Percentiles rank a stretch among this genome's conserved stretches.
These are phyloP conservation scores for Hordeum vulgare DNA, from an alignment of 176 grass and related monocot genomes.

Conservation along the genomic window DNA sequence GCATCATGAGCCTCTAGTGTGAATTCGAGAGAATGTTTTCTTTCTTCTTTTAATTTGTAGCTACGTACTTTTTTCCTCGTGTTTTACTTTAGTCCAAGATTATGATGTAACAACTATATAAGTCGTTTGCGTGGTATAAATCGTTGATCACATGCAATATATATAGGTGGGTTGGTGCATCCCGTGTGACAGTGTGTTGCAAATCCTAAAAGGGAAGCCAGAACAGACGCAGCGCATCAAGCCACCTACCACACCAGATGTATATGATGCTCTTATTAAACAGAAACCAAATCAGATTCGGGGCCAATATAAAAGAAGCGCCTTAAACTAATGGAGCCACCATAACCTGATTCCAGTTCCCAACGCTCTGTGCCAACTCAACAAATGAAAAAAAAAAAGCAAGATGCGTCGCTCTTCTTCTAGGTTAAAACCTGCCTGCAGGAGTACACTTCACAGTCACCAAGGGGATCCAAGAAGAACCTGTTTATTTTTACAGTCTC, in stretches of 20 bases:
- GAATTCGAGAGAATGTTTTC: too few relatives aligned
- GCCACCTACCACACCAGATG: conserved; percentile 31
- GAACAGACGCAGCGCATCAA: conserved; percentile 16
- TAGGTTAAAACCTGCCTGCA: conserved; percentile 21
- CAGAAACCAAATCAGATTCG: conserved; percentile 38
- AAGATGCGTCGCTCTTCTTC: neutral
- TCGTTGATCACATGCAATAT: conserved; percentile 38
- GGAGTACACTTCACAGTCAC: neutral
- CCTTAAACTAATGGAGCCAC: conserved; percentile 9
- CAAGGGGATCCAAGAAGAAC: conserved; percentile 17
- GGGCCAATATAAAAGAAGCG: neutral
- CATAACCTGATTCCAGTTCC: neutral
- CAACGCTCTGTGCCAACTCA: neutral
- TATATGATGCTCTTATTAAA: conserved; percentile 3
- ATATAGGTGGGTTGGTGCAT: conserved; percentile 3
- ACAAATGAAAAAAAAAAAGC: neutral
- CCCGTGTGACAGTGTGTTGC: neutral
- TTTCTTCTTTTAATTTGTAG: too few relatives aligned
- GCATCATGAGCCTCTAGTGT: too few relatives aligned
- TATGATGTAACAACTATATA: neutral
- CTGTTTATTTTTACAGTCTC: neutral
- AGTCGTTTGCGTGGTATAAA: too few relatives aligned
- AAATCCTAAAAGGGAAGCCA: conserved; percentile 38
- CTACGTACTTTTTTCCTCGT: too few relatives aligned
- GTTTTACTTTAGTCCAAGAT: neutral